Percentiles rank a stretch among this genome's conserved stretches.
Evolutionary conservation across 2,329 filamentous ascomycete species (phyloP).

Genomic region (Pyrenophora seminiperda): DNA sequence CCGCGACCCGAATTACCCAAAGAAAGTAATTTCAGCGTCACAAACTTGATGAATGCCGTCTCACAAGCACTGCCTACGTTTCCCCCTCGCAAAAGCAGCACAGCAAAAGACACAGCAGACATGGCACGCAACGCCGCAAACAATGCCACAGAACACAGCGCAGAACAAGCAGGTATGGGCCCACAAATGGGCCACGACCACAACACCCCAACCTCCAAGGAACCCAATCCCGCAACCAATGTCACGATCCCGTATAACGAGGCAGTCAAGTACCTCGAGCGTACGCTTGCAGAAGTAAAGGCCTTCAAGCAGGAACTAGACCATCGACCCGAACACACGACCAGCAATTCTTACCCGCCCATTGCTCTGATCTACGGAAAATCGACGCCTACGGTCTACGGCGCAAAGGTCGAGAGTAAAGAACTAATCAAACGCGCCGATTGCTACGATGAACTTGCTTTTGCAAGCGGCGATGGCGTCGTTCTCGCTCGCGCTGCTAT

Average conservation of each 20-base stretch:
- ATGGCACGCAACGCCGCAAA: constrained; percentile 34
- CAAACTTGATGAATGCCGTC: constrained; percentile 54
- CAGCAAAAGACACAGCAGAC: constrained; percentile 24
- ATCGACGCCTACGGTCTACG: constrained; percentile 81
- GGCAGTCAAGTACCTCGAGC: constrained; percentile 70
- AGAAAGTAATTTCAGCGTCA: constrained; percentile 49
- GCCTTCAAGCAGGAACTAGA: constrained; percentile 77
- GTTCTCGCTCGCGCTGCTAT: constrained; percentile 84
- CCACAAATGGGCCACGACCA: constrained; percentile 55
- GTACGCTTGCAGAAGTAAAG: constrained; percentile 73
- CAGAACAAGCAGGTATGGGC: constrained; percentile 47
- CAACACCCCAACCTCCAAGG: constrained; percentile 27
- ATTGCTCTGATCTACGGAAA: constrained; percentile 85
- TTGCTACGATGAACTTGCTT: constrained; percentile 84
- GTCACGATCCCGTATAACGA: constrained; percentile 61
- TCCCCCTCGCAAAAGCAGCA: constrained; percentile 39
- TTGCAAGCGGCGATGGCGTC: constrained; percentile 87
- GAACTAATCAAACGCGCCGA: constrained; percentile 78
- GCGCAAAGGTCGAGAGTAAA: constrained; percentile 72
- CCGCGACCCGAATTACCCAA: constrained; percentile 56
- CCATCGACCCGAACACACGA: constrained; percentile 63
- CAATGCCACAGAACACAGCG: constrained; percentile 36
- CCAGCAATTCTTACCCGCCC: constrained; percentile 78
- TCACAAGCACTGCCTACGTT: constrained; percentile 53
- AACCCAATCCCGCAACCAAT: constrained; percentile 42